Conservation (phyloP, 352 stramenopile species). For the Pythium chondricola region DNA sequence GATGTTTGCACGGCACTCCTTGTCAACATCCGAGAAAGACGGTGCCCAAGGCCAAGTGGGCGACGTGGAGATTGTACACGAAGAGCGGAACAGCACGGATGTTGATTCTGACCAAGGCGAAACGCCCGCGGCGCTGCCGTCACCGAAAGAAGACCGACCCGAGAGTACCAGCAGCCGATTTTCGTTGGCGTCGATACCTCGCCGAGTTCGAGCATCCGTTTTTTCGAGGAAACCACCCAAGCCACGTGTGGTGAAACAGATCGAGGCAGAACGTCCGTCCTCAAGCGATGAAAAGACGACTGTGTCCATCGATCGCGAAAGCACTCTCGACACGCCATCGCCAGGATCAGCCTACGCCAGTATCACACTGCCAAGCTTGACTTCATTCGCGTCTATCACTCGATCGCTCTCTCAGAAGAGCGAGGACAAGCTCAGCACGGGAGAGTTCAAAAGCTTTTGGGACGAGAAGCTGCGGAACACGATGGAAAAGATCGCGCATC, state of each 20-base stretch:
- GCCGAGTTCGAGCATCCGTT: slow-evolving; percentile 16
- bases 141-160: neutral
- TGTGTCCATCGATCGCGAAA: slow-evolving; percentile 5
- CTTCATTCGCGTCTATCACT: slow-evolving; percentile 17
- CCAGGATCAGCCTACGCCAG: slow-evolving; percentile 4
- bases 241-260: neutral
- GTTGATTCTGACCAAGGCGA: slow-evolving; percentile 3
- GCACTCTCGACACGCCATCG: slow-evolving; percentile 4
- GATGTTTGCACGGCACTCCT: slow-evolving; percentile 27
- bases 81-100: slow-evolving; percentile 4
- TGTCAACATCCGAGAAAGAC: slow-evolving; percentile 28
- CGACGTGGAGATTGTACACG: neutral
- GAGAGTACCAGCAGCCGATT: neutral
- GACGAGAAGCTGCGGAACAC: slow-evolving; percentile 64
- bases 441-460: slow-evolving; percentile 71
- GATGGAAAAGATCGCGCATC: slow-evolving; percentile 46
- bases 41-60: neutral
- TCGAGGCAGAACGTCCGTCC: neutral
- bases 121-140: neutral
- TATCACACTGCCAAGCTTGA: slow-evolving; percentile 13
- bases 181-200: slow-evolving; percentile 17
- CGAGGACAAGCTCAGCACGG: neutral
- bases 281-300: neutral
- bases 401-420: slow-evolving; percentile 7
- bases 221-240: slow-evolving; percentile 7